These are phyloP conservation scores for Wickerhamiella sergipiensis DNA, from an alignment of 805 yeast genomes.

Conservation along the genomic window DNA sequence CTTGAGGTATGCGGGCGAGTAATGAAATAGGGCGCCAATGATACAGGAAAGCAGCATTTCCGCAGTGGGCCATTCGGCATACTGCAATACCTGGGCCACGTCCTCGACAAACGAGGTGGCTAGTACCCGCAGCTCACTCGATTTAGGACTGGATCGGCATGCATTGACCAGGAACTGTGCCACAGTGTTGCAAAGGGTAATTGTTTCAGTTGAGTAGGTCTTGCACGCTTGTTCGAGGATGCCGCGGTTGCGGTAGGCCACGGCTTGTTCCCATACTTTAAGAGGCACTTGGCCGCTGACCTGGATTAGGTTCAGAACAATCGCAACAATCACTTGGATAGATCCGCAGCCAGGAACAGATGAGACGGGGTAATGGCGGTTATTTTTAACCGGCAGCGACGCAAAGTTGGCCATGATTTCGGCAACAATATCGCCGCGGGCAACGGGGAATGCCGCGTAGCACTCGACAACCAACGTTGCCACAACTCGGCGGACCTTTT, in stretches of 20 bases:
- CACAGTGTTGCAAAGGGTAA: background rate
- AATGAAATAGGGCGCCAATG: background rate
- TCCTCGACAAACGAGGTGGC: slow-evolving; percentile 4
- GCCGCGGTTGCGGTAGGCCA: background rate
- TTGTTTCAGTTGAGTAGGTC: background rate
- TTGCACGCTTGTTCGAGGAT: background rate
- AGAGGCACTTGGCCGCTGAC: slow-evolving; percentile 1
- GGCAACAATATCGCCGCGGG: background rate
- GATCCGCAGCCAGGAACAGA: background rate
- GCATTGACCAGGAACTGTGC: background rate
- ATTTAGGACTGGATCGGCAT: background rate
- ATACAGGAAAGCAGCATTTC: slow-evolving; percentile 5
- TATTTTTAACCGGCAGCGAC: background rate
- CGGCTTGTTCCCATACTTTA: slow-evolving; percentile 4
- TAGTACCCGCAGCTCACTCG: background rate
- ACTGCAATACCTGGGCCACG: slow-evolving; percentile 1
- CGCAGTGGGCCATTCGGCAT: slow-evolving; percentile 6
- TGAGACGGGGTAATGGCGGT: background rate
- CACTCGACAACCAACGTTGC: background rate
- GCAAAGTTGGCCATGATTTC: background rate
- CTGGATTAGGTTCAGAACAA: slow-evolving; percentile 1
- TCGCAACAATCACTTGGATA: background rate
- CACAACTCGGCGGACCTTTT: background rate
- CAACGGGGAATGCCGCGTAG: background rate
- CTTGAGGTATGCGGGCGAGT: background rate